Percentiles rank a stretch among this genome's conserved stretches.
phyloP scores from a whole-genome alignment of 176 grass and related monocot species.

The Puccinellia tenuiflora region DNA sequence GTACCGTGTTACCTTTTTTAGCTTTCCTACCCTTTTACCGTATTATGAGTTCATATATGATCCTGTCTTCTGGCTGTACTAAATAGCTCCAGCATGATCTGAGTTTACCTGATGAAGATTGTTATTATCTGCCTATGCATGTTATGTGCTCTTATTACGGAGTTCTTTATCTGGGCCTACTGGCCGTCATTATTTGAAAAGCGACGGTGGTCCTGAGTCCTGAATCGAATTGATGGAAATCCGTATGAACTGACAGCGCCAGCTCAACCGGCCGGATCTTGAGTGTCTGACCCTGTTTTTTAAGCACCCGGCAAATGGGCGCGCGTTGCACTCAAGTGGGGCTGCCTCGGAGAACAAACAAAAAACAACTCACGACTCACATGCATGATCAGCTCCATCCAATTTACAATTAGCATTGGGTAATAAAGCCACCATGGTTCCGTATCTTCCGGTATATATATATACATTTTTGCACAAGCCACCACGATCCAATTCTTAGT shows the following conservation, averaged over 20 bases:
- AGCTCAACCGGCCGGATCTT: neutral
- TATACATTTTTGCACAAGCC: neutral
- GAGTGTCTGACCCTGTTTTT: neutral
- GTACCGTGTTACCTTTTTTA: neutral
- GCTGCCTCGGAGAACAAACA: neutral
- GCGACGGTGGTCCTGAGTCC: neutral
- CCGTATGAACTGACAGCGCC: neutral
- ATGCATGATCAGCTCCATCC: neutral
- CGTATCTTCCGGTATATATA: neutral
- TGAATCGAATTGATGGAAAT: neutral
- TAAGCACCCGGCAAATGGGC: constrained; percentile 2
- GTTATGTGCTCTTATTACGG: no score
- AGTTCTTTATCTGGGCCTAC: no score
- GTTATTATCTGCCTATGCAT: no score
- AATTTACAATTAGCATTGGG: neutral
- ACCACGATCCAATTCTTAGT: neutral
- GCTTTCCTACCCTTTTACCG: neutral
- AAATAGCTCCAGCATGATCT: neutral
- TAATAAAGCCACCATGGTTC: neutral
- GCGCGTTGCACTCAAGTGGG: neutral
- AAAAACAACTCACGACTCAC: neutral
- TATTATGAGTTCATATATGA: no score
- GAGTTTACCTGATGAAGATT: no score
- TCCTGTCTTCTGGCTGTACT: neutral
- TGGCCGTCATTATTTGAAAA: no score